Conservation (phyloP, 441 rosid species). For the Erodium trifolium region DNA sequence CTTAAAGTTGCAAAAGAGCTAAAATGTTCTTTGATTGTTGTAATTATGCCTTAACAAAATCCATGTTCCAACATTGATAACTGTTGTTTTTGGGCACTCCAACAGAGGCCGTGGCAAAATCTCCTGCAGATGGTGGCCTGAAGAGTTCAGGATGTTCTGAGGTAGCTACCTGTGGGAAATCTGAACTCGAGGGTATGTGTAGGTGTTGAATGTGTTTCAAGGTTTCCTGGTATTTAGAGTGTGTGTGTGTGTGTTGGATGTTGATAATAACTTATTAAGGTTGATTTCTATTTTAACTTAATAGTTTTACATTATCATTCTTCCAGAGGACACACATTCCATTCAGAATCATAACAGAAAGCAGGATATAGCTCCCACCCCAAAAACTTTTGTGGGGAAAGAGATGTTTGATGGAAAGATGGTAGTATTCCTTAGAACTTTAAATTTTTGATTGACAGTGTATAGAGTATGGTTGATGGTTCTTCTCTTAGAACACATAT, state of each 20-base stretch:
- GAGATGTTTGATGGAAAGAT: slow-evolving; percentile 1
- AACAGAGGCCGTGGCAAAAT: not conserved
- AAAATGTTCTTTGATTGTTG: too few species aligned
- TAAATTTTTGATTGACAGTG: not conserved
- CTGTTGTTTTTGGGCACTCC: too few species aligned
- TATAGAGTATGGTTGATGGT: not conserved
- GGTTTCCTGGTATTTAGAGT: not conserved
- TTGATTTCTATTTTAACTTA: not conserved
- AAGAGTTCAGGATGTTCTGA: not conserved
- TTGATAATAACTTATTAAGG: not conserved
- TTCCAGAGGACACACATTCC: not conserved
- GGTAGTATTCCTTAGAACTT: not conserved
- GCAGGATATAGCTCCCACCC: not conserved
- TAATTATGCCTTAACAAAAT: too few species aligned
- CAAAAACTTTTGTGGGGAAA: not conserved
- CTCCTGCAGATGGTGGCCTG: not conserved
- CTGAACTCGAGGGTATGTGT: not conserved
- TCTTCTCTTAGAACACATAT: not conserved
- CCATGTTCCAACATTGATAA: too few species aligned
- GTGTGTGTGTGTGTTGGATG: not conserved
- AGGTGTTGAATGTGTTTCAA: not conserved
- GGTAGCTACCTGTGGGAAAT: not conserved
- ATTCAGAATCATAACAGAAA: not conserved
- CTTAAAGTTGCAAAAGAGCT: not conserved
- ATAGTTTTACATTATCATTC: not conserved